Evolutionary conservation across 2,329 filamentous ascomycete genomes (phyloP), one percentile per base, ranked within the genome.

Genomic region (Septoria petroselini): DNA sequence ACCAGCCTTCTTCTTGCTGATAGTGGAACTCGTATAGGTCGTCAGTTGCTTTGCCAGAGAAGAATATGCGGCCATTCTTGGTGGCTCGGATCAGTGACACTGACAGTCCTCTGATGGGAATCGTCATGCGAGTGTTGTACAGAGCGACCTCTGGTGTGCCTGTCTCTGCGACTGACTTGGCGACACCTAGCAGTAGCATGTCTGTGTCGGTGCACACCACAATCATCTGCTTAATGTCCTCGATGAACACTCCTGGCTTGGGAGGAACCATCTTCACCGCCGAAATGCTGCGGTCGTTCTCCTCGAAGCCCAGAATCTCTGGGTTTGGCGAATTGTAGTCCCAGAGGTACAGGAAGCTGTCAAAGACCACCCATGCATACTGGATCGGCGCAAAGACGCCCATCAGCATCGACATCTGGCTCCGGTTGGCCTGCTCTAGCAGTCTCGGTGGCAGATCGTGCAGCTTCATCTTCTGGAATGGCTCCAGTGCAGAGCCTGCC

Each of bases 1-100:
- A 98, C 93, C 93, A 98, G 61, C 87, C 86, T 71, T 98, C 93
- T 68, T 97, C 90, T 64, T 95, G 90, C 70, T 97, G 91, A 67
- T 98, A 98, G 60, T 86, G 91, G 46, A 98, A 80, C 70, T 98
- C 93, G 68, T 93, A 88, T 40, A 98, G 82, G 62, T 97, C 91
- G 57, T 89, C 89, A 58, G 91, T 88, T 42, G 77, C 79, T 42
- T 79, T 80, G 30, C 90, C 88, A 34, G 86, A 84, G 64, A 96
- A 95, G 75, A 98, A 98, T 58, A 98, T 93, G 54, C 93, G 86
- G 7, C 94, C 94, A 17, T 82, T 86, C 2, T 74, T 71, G 0
- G 91, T 93, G 12, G 86, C 88, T 17, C 84, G 83, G 59, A 98
- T 90, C 38, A 85, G 78, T 48, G 82, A 82, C 31, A 95, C 84